These are phyloP conservation scores for Ustilago xerochloae DNA, from an alignment of 1,284 basidiomycete genomes.

Conservation along the genomic window DNA sequence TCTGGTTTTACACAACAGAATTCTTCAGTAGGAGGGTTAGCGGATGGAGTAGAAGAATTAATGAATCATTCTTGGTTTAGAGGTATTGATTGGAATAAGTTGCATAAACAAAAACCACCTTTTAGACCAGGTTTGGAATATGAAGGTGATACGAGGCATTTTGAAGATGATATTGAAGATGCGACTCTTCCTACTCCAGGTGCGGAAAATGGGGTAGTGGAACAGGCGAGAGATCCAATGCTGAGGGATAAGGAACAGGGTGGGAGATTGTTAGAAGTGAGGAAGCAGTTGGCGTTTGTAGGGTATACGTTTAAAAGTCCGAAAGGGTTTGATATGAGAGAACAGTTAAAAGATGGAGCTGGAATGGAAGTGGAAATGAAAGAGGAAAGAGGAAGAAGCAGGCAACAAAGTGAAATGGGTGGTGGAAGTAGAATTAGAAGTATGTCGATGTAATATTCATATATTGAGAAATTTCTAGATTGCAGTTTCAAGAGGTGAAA, in stretches of 20 bases:
- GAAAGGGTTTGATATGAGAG: slow-evolving; percentile 54
- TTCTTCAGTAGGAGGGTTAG: slow-evolving; percentile 36
- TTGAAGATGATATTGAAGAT: slow-evolving; percentile 80
- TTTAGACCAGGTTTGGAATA: slow-evolving; percentile 81
- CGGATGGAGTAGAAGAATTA: slow-evolving; percentile 86
- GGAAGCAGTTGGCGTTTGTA: slow-evolving; percentile 89
- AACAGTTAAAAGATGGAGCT: slow-evolving; percentile 49
- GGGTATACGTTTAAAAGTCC: slow-evolving; percentile 65
- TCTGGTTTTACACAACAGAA: slow-evolving; percentile 75
- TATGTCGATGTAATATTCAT: slow-evolving; percentile 64
- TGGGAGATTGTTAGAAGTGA: slow-evolving; percentile 83
- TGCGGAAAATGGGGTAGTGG: slow-evolving; percentile 73
- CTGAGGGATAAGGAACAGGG: slow-evolving; percentile 86
- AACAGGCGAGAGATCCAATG: slow-evolving; percentile 87
- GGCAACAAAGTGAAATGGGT: slow-evolving; percentile 45
- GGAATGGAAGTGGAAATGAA: slow-evolving; percentile 38
- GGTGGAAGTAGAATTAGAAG: slow-evolving; percentile 56
- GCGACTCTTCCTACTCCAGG: slow-evolving; percentile 89
- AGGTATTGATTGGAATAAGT: slow-evolving; percentile 55
- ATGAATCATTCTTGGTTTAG: slow-evolving; percentile 74
- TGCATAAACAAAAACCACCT: slow-evolving; percentile 76
- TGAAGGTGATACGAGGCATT: slow-evolving; percentile 66
- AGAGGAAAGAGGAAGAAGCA: slow-evolving; percentile 19
- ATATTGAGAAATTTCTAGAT: no score
- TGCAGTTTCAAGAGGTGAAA: no score